phyloP scores from a whole-genome alignment of 345 rosid genomes.

The Eucalyptus regnans region DNA sequence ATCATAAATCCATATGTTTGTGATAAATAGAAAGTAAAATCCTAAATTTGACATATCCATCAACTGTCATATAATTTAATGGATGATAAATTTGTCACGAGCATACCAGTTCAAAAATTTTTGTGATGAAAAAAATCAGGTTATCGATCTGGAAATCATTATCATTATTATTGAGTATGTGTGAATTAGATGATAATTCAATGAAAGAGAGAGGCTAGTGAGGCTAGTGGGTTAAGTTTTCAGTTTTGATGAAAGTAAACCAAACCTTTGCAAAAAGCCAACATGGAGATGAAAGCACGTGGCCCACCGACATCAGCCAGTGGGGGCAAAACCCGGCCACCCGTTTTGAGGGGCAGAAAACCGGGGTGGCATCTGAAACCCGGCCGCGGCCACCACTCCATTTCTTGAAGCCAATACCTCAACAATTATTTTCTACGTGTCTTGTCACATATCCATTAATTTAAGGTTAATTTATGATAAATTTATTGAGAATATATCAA shows the following conservation, averaged over 20 bases:
- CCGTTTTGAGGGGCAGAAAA: background rate
- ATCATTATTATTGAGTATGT: background rate
- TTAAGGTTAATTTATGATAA: accelerated
- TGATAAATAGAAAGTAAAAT: accelerated
- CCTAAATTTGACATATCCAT: accelerated
- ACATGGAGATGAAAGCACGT: background rate
- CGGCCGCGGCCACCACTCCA: background rate
- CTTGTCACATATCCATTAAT: accelerated
- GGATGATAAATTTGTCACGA: accelerated
- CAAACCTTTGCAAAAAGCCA: background rate
- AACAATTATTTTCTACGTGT: no score
- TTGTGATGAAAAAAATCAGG: no score
- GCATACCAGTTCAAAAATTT: accelerated
- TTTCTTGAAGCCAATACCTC: background rate
- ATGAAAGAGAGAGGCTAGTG: background rate
- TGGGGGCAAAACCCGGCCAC: background rate
- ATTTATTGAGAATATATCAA: accelerated
- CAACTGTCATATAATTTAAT: accelerated
- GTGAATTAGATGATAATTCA: background rate
- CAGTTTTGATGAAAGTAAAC: background rate
- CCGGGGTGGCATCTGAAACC: background rate
- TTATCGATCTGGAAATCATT: accelerated
- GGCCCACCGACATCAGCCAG: background rate
- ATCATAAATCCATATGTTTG: no score
- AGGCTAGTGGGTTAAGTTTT: background rate